Percentiles rank a stretch among this genome's conserved stretches.
Conservation (phyloP, 202 grass and related monocot genomes). For the Cymbopogon flexuosus region DNA sequence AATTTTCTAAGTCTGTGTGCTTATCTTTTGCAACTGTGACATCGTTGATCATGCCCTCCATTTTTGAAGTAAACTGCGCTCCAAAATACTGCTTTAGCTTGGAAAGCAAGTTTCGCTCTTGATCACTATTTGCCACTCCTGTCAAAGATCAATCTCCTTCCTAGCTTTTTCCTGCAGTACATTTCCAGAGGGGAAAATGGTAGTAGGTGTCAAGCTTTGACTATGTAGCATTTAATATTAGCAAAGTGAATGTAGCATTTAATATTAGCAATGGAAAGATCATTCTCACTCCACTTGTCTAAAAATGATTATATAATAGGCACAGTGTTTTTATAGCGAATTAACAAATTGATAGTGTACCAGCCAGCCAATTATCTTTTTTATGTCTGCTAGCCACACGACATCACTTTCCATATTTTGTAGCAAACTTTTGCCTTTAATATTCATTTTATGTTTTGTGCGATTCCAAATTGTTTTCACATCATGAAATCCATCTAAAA, state of each 20-base stretch:
- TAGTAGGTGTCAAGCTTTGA: not conserved
- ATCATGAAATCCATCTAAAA: not conserved
- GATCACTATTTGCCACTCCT: constrained; percentile 94
- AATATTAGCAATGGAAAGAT: not conserved
- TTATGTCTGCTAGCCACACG: not conserved
- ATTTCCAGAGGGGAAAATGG: not conserved
- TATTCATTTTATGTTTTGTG: not conserved
- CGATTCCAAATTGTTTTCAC: no score
- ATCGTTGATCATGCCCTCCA: constrained; percentile 95
- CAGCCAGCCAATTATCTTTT: not conserved
- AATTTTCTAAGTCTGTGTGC: constrained; percentile 58
- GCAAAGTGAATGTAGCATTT: no score
- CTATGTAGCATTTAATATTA: not conserved
- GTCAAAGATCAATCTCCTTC: constrained; percentile 81
- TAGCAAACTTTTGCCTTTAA: not conserved
- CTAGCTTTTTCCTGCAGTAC: constrained; percentile 70
- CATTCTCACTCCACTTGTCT: not conserved
- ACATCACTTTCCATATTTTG: not conserved
- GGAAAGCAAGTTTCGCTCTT: constrained; percentile 85
- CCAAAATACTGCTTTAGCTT: constrained; percentile 88
- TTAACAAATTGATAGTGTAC: not conserved
- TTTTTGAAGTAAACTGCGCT: constrained; percentile 95
- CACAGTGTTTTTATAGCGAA: not conserved
- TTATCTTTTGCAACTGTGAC: constrained; percentile 67
- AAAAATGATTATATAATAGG: no score